Evolutionary conservation across 148 eudicot genomes (phyloP).

Genomic region (Persicaria maculosa): DNA sequence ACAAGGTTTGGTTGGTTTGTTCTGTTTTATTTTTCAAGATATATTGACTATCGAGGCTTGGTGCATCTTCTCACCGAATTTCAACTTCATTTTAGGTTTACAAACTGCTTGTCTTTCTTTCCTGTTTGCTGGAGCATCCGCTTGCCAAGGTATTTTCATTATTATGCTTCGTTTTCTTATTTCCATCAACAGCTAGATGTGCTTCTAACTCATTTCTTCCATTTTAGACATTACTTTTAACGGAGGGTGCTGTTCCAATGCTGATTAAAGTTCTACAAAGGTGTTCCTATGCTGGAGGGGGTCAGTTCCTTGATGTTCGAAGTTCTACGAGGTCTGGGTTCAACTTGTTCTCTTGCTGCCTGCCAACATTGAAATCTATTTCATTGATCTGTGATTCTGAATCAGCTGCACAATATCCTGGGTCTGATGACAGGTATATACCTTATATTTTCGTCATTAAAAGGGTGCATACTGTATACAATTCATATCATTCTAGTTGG

Average conservation of each 20-base stretch:
- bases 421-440: slow-evolving; percentile 42
- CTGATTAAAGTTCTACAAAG: slow-evolving; percentile 55
- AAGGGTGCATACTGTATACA: background rate
- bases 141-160: slow-evolving; percentile 57
- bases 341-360: slow-evolving; percentile 48
- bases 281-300: slow-evolving; percentile 33
- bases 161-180: background rate
- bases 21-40: background rate
- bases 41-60: background rate
- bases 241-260: slow-evolving; percentile 51
- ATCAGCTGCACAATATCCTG: slow-evolving; percentile 25
- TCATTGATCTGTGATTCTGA: slow-evolving; percentile 53
- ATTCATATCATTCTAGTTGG: background rate
- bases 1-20: slow-evolving; percentile 48
- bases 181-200: slow-evolving; percentile 5
- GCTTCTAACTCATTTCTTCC: slow-evolving; percentile 13
- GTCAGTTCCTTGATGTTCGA: slow-evolving; percentile 35
- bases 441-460: background rate
- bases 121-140: slow-evolving; percentile 76
- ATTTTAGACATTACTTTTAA: slow-evolving; percentile 61
- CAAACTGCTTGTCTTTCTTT: slow-evolving; percentile 66
- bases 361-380: slow-evolving; percentile 61
- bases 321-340: slow-evolving; percentile 30
- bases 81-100: slow-evolving; percentile 37
- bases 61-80: slow-evolving; percentile 5